Percentiles rank a stretch among this genome's conserved stretches.
Conservation (phyloP, 441 rosid genomes). For the Populus tomentosa region DNA sequence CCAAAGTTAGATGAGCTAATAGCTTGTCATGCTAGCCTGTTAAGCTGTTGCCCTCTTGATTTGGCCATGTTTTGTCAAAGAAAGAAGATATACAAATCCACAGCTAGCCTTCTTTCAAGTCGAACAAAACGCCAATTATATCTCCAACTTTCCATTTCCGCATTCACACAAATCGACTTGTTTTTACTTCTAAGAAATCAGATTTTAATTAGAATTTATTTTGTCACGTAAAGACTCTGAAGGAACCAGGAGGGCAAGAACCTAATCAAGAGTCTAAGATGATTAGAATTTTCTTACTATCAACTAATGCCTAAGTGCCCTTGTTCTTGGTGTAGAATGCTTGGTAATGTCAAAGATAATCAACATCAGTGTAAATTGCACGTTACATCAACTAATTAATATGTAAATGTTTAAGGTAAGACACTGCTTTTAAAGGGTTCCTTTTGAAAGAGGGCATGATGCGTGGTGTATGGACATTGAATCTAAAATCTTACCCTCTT, state of each 20-base stretch:
- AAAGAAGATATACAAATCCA: background rate
- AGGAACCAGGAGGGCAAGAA: background rate
- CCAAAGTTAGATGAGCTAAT: slow-evolving; percentile 22
- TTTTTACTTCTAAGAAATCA: background rate
- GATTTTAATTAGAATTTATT: too few species aligned
- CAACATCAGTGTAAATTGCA: background rate
- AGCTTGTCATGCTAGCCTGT: slow-evolving; percentile 7
- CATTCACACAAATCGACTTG: too few species aligned
- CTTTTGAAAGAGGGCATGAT: background rate
- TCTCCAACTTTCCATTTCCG: background rate
- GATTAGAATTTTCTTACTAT: background rate
- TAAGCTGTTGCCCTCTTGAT: background rate
- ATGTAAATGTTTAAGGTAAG: background rate
- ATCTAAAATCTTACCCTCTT: background rate
- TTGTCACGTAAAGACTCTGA: background rate
- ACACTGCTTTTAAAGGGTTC: background rate
- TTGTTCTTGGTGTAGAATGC: background rate
- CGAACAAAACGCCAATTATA: too few species aligned
- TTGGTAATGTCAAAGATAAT: background rate
- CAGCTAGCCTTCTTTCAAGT: too few species aligned
- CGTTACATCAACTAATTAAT: background rate
- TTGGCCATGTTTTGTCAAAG: background rate
- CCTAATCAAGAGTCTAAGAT: background rate
- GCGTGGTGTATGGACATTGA: background rate
- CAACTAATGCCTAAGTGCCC: background rate